Evolutionary conservation across 2,329 filamentous ascomycete species (phyloP), one percentile per base, ranked within the genome.

Genomic region (Nothopassalora personata): DNA sequence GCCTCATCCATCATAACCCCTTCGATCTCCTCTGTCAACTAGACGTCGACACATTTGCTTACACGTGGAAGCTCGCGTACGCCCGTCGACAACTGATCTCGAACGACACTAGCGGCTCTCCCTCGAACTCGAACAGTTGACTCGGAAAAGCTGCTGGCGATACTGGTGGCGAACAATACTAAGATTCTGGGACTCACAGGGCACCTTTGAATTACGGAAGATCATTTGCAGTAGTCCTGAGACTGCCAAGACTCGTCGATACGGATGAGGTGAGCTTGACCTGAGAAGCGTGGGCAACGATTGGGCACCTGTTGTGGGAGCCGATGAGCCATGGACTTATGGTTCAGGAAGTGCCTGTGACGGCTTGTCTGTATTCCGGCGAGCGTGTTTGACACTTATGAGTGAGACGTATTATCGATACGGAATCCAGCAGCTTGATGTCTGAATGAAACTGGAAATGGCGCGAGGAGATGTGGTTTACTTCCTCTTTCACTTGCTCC

Each of bases 81-180:
- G 70, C 70, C 52, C 66, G 70, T 49, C 66, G 70, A 53, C 70
- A 72, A 58, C 61, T 72, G 36, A 71, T 72, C 39, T 68, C 69
- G 45, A 71, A 69, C 58, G 70, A 72, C 19, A 63, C 59, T 18
- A 60, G 62, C 46, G 30, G 49, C 27, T 31, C 19, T 5, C 56
- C 57, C 6, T 60, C 61, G 31, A 60, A 46, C 39, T 34, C 49
- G 11, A 18, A n/a, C 49, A 51, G 49, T 51, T 51, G 49, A 51
- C 49, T 51, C 49, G 5, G 7, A 9, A 51, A 51, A 34, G 30
- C 27, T 9, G 30, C 49, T 10, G 34, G 49, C 30, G 30, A 10
- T 10, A 34, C 27, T 34, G 4, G 49, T 51, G 49, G 49, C 30
- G 49, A 34, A 51, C 49, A n/a, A 18, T 30, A 51, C 49, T 51